phyloP scores from a whole-genome alignment of 2,329 filamentous ascomycete species.

The Aspergillus cejpii region DNA sequence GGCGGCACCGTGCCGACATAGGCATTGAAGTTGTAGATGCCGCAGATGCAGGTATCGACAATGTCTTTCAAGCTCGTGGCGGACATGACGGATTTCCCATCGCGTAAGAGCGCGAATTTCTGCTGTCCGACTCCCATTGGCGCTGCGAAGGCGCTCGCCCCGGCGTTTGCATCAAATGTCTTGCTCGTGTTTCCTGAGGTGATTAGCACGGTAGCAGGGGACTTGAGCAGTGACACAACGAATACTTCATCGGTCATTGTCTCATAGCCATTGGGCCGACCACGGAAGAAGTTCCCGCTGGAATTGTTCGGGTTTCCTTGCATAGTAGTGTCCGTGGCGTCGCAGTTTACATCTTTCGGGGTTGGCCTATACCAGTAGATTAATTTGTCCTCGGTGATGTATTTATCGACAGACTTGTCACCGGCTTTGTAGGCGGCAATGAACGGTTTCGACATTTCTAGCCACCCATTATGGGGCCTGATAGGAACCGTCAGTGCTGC shows the following conservation, averaged over 20 bases:
- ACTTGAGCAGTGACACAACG: slow-evolving; percentile 47
- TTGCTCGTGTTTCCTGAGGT: slow-evolving; percentile 42
- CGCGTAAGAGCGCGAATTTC: slow-evolving; percentile 43
- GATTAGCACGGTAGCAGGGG: slow-evolving; percentile 42
- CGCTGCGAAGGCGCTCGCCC: slow-evolving; percentile 41
- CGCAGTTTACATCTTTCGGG: slow-evolving; percentile 43
- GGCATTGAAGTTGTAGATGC: slow-evolving; percentile 53
- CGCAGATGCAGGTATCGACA: slow-evolving; percentile 42
- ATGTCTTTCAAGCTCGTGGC: slow-evolving; percentile 49
- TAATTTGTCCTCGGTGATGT: slow-evolving; percentile 46
- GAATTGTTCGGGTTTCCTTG: slow-evolving; percentile 39
- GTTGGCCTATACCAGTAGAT: slow-evolving; percentile 54
- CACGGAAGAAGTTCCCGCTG: slow-evolving; percentile 49
- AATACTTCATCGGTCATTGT: slow-evolving; percentile 48
- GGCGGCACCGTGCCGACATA: slow-evolving; percentile 48
- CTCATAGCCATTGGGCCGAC: slow-evolving; percentile 47
- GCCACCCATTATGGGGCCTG: slow-evolving; percentile 49
- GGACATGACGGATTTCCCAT: slow-evolving; percentile 38
- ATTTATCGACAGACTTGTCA: slow-evolving; percentile 26
- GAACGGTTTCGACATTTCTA: slow-evolving; percentile 50
- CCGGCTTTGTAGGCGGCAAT: slow-evolving; percentile 50
- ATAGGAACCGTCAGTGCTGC: slow-evolving; percentile 1
- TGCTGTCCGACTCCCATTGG: slow-evolving; percentile 46
- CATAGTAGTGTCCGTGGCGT: slow-evolving; percentile 48
- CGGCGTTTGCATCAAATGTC: slow-evolving; percentile 44